Conservation (phyloP, 805 yeast genomes). For the Schwanniomyces sp. region DNA sequence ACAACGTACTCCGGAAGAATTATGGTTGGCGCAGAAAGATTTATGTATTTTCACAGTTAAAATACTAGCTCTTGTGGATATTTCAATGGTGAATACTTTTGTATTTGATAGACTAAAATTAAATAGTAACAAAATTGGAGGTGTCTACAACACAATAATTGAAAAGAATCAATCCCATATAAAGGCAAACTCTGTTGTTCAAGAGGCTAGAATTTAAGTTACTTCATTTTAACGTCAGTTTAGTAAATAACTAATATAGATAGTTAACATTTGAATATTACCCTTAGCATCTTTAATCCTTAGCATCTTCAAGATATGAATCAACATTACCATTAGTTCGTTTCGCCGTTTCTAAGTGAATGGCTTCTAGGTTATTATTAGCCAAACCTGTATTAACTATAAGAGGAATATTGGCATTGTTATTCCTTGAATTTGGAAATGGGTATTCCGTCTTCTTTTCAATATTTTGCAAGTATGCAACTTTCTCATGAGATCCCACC, state of each 20-base stretch:
- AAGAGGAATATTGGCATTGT: slow-evolving; percentile 2
- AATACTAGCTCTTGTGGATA: slow-evolving; percentile 31
- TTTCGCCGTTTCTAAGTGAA: slow-evolving; percentile 15
- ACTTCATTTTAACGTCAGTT: too few species aligned
- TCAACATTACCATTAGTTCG: background rate
- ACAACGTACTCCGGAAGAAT: slow-evolving; percentile 7
- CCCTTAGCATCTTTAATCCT: background rate
- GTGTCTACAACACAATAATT: slow-evolving; percentile 23
- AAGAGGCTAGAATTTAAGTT: background rate
- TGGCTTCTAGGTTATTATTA: slow-evolving; percentile 4
- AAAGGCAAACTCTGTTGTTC: background rate
- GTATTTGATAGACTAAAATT: slow-evolving; percentile 32
- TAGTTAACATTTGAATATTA: too few species aligned
- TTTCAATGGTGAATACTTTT: slow-evolving; percentile 27
- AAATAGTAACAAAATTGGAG: slow-evolving; percentile 38
- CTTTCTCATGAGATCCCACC: background rate
- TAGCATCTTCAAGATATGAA: background rate
- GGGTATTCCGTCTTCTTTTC: background rate
- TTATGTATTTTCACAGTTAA: slow-evolving; percentile 44
- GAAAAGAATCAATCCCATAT: slow-evolving; percentile 13
- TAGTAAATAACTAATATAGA: too few species aligned
- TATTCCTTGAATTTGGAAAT: background rate
- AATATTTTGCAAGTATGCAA: background rate
- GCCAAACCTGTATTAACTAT: slow-evolving; percentile 12
- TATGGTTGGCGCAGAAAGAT: slow-evolving; percentile 41